Evolutionary conservation across 106 monocot genomes (phyloP), one percentile per base, ranked within the genome.

Genomic region (Dactylorhiza incarnata): DNA sequence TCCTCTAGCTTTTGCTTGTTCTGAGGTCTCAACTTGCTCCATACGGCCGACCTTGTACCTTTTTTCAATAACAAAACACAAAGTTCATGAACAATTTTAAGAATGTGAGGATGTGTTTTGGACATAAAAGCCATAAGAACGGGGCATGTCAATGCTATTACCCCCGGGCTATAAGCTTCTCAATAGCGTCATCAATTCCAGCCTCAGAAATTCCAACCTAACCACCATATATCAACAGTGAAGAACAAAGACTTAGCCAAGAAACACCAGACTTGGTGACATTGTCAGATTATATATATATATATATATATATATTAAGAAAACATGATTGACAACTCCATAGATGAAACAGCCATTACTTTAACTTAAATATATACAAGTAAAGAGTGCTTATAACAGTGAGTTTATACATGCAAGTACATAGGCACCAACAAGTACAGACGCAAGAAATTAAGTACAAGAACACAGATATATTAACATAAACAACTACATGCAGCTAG

Each of bases 21-120:
- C 84, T 37, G 93, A 81, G 12, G 96, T 91, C 77, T 97, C 96
- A 69, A 87, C 73, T 75, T 97, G 96, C 65, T 97, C 96, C 29
- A 97, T 91, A 79, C 96, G 78, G 75, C 96, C 96, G 75, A 97
- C 93, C 87, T 97, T 97, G 78, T 97, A 97, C 81, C 96, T 97
- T 76, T 37, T 68, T 75, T 12, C 66, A 78, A 81, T 76, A 7
- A 47, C 75, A 52, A 46, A 84, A 48, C 25, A 62, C 23, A 71
- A 25, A 3, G 45, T 49, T 63, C 72, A 84, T 67, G 52, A 53
- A 14, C 9, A 78, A 77, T 26, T 65, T 22, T 9, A 11, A 52
- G 23, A 24, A 48, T 22, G 47, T 0, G 9, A 16, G 14, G 20
- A 16, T 17, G 15, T 26, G 10, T 13, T 73, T 14, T 11, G 9